Evolutionary conservation across 2,329 filamentous ascomycete species (phyloP).

Genomic region (Fusarium clavum): DNA sequence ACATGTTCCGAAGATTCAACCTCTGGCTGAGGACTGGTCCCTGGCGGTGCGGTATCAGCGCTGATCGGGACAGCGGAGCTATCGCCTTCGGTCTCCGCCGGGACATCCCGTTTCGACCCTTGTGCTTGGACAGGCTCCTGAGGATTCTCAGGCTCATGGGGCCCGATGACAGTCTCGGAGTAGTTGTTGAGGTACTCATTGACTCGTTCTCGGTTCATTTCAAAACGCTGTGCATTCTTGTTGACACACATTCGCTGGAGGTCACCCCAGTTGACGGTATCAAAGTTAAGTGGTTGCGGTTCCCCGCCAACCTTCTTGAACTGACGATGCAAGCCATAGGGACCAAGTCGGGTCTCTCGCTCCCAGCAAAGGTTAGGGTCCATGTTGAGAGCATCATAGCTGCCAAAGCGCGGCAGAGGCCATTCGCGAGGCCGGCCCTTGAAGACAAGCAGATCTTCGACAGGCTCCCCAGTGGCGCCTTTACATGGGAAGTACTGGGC

Average conservation of each 20-base stretch:
- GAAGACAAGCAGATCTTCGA: constrained; percentile 73
- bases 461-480: constrained; percentile 69
- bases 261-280: constrained; percentile 75
- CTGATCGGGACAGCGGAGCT: background rate
- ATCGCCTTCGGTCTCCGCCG: constrained; percentile 1
- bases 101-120: constrained; percentile 23
- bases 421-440: constrained; percentile 70
- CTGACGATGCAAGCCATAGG: constrained; percentile 68
- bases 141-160: constrained; percentile 17
- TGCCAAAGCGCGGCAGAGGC: constrained; percentile 71
- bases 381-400: constrained; percentile 69
- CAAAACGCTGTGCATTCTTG: constrained; percentile 74
- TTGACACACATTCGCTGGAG: constrained; percentile 75
- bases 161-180: constrained; percentile 48
- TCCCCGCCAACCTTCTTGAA: constrained; percentile 58
- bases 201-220: constrained; percentile 53
- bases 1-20: constrained; percentile 11
- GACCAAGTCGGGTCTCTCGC: constrained; percentile 75
- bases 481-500: constrained; percentile 73
- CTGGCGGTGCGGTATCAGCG: background rate
- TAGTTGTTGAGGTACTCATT: constrained; percentile 60
- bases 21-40: constrained; percentile 2
- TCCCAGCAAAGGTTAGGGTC: constrained; percentile 75
- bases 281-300: constrained; percentile 65
- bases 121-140: constrained; percentile 16